Conservation (phyloP, 306 rosid species). For the Malus domestica region ASM211411v1 NC_041795.1:4069001-4069500, state of each 20-base stretch:
- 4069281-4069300: slow-evolving; percentile 9
- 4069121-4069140: slow-evolving; percentile 94
- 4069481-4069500: neutral
- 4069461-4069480: neutral
- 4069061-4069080: slow-evolving; percentile 73
- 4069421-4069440: neutral
- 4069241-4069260: slow-evolving; percentile 8
- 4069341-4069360: neutral
- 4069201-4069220: slow-evolving; percentile 81
- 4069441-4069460: slow-evolving; percentile 7
- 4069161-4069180: slow-evolving; percentile 85
- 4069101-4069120: slow-evolving; percentile 96
- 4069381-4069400: neutral
- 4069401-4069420: neutral
- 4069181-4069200: slow-evolving; percentile 96
- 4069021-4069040: neutral
- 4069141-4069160: slow-evolving; percentile 83
- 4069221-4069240: slow-evolving; percentile 4
- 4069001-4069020: neutral
- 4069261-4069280: slow-evolving; percentile 10
- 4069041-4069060: neutral
- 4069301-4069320: slow-evolving; percentile 5
- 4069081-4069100: slow-evolving; percentile 92
- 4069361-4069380: neutral
- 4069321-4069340: neutral